phyloP scores from a whole-genome alignment of 495 filamentous ascomycete species.

The Cercophora sp. region DNA sequence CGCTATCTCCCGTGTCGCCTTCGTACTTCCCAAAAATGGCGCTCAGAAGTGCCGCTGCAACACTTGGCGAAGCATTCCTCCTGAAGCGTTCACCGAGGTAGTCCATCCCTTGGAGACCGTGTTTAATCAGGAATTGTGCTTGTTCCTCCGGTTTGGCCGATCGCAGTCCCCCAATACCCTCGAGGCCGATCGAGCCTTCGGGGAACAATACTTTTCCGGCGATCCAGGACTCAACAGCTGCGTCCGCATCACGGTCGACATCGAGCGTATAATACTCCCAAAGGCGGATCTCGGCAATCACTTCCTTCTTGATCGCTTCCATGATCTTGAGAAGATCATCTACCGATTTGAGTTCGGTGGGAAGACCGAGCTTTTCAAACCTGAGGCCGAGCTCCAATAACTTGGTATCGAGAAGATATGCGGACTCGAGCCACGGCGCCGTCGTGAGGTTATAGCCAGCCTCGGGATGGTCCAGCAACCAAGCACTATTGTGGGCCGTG shows the following conservation, averaged over 20 bases:
- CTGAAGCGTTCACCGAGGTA: slow-evolving; percentile 74
- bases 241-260: slow-evolving; percentile 66
- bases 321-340: slow-evolving; percentile 82
- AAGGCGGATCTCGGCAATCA: slow-evolving; percentile 68
- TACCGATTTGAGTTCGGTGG: slow-evolving; percentile 62
- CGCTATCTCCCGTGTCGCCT: slow-evolving; percentile 37
- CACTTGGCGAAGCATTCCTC: slow-evolving; percentile 60
- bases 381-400: slow-evolving; percentile 72
- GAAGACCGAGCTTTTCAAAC: slow-evolving; percentile 63
- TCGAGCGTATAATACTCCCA: slow-evolving; percentile 94
- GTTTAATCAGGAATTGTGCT: slow-evolving; percentile 47
- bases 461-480: slow-evolving; percentile 92
- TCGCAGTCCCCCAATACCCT: slow-evolving; percentile 44
- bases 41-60: slow-evolving; percentile 66
- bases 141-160: slow-evolving; percentile 39
- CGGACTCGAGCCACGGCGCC: slow-evolving; percentile 87
- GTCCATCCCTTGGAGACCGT: slow-evolving; percentile 65
- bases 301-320: slow-evolving; percentile 75
- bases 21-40: slow-evolving; percentile 66
- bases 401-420: slow-evolving; percentile 80
- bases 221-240: slow-evolving; percentile 68
- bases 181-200: slow-evolving; percentile 37
- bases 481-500: slow-evolving; percentile 91
- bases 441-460: slow-evolving; percentile 92
- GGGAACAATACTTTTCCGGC: slow-evolving; percentile 48